Evolutionary conservation across 2,329 filamentous ascomycete species (phyloP), one percentile per base, ranked within the genome.

Genomic region (Colletotrichum sp.): DNA sequence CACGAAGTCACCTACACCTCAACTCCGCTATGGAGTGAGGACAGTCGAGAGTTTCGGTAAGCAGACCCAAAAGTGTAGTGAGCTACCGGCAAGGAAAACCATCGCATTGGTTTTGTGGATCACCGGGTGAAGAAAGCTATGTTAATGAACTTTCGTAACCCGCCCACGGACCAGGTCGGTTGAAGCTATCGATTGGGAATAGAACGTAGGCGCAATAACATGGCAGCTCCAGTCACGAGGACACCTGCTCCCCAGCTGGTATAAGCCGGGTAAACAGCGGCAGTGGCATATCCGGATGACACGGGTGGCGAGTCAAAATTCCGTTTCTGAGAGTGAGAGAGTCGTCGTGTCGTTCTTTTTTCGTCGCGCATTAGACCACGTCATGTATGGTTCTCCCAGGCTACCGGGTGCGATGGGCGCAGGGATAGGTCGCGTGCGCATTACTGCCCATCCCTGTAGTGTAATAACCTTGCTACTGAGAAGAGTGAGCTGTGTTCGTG

Each of bases 251-350:
- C 44, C 6, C 10, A 22, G 44, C 24, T 12, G 5, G 34, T 59
- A 34, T 16, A 68, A 24, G 22, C 18, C 16, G 39, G 65, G 26
- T 39, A 73, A 44, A 63, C n/a, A 32, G n/a, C n/a, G 30, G n/a
- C 24, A 32, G 28, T 26, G 30, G 68, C 36, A 62, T 66, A 60
- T 64, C 72, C 62, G 60, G 55, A 30, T 32, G 72, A 67, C 30
- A 75, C 68, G 59, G 8, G 52, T 16, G 55, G 44, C 72, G 72
- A 74, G 68, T 71, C 68, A 66, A 71, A 48, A 59, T 26, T 62
- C 32, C 6, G 59, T 70, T 74, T 74, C 55, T 48, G 28, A 34
- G 18, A 34, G 59, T 39, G 8, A n/a, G 44, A 48, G 44, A n/a
- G 26, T n/a, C 28, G 57, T 60, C 57, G 57, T 62, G 18, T 28